Base-by-base conservation (phyloP, 2,329 filamentous ascomycete species). In the Colletotrichum coccodes region DNA sequence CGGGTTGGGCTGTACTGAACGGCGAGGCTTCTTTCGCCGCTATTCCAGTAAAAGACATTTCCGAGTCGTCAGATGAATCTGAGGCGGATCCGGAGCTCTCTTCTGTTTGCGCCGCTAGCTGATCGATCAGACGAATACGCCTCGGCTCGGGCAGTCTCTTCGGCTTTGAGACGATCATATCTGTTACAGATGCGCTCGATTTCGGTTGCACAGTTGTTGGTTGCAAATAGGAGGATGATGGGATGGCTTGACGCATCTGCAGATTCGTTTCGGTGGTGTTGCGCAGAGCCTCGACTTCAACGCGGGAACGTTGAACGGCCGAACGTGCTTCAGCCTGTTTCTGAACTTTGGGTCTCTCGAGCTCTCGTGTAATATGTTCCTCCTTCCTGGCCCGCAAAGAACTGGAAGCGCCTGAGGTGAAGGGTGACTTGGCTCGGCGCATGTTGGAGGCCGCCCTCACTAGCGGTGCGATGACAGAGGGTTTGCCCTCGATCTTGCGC, bases 121-220 rank as follows among this genome's bases (percentile, higher is more conserved):
- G 70, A n/a, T 72, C 70, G 28, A 72, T 72, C 21, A 72, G 56
- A 30, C 70, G 68, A 11, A 70, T 46, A 23, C 61, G 64, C 38
- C 50, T 64, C 23, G 54, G 26, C 42, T 42, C 38, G 26, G n/a
- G 38, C 18, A 14, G 28, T 47, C 36, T 56, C 44, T 54, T 68
- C 26, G 32, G 64, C 38, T 42, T 68, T n/a, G 61, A 26, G 11
- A 11, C n/a, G 26, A 40, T 36, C 14, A 14, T n/a, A 16, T 53
- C 47, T 18, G 28, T 53, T 7, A 40, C 34, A 3, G 21, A 9
- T 11, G 46, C 44, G 44, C 26, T 60, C 11, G 23, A 11, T 47
- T 36, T 36, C 12, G n/a, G n/a, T 32, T 40, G 32, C 28, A 54
- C 12, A 32, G 32, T 16, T 16, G 23, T 21, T 44, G 26, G 26